Evolutionary conservation across 1,139 yeast genomes (phyloP).

Genomic region (Protomyces pachydermus): DNA sequence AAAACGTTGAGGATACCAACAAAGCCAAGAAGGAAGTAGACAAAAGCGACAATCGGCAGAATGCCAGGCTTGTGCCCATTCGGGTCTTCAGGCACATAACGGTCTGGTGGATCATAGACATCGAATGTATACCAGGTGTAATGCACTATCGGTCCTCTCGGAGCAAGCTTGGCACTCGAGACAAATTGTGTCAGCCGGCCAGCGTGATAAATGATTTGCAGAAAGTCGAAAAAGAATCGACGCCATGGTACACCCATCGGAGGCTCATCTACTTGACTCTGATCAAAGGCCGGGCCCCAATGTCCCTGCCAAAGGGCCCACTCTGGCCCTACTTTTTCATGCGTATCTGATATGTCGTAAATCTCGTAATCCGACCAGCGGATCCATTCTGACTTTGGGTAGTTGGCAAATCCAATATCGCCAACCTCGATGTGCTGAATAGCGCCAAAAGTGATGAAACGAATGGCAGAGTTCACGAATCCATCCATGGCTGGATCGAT

Average conservation of each 20-base stretch:
- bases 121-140: constrained; percentile 22
- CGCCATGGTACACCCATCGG: constrained; percentile 17
- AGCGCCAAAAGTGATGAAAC: constrained; percentile 25
- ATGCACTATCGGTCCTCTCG: constrained; percentile 19
- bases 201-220: constrained; percentile 24
- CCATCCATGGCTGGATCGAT: constrained; percentile 24
- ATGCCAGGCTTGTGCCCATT: constrained; percentile 23
- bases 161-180: constrained; percentile 13
- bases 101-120: constrained; percentile 11
- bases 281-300: constrained; percentile 25
- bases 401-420: constrained; percentile 21
- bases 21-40: constrained; percentile 19
- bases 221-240: constrained; percentile 22
- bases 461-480: constrained; percentile 23
- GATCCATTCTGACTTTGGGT: constrained; percentile 12
- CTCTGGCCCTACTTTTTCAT: neutral
- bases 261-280: constrained; percentile 20
- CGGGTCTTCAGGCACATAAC: constrained; percentile 23
- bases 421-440: constrained; percentile 24
- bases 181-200: constrained; percentile 21
- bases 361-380: constrained; percentile 6
- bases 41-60: constrained; percentile 14
- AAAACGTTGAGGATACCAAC: constrained; percentile 18
- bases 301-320: constrained; percentile 20
- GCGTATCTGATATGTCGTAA: constrained; percentile 15